Evolutionary conservation across 129 eudicot genomes (phyloP).

Genomic region (Dittrichia graveolens): DNA sequence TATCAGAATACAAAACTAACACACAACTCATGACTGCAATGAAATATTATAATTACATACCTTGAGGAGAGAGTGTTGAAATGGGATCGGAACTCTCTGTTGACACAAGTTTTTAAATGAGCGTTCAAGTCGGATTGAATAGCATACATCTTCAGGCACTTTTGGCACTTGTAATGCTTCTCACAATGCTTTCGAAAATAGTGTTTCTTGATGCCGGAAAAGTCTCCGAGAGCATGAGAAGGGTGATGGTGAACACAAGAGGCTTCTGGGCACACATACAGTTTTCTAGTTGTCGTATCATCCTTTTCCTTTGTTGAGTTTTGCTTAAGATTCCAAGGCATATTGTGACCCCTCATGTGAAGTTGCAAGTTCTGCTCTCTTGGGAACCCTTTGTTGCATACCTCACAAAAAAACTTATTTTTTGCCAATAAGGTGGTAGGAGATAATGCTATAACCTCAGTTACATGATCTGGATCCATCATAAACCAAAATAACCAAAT

Average conservation of each 20-base stretch:
- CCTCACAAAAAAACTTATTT: constrained; percentile 67
- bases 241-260: constrained; percentile 69
- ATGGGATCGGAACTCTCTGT: constrained; percentile 50
- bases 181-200: constrained; percentile 63
- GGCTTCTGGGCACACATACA: constrained; percentile 68
- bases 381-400: constrained; percentile 77
- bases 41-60: constrained; percentile 21
- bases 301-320: constrained; percentile 18
- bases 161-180: constrained; percentile 60
- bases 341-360: constrained; percentile 75
- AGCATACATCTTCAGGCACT: constrained; percentile 62
- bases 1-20: too few species aligned
- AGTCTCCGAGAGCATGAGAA: constrained; percentile 69
- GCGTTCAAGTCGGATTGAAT: constrained; percentile 77
- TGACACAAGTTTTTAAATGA: constrained; percentile 64
- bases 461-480: constrained; percentile 60
- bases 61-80: constrained; percentile 63
- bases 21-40: too few species aligned
- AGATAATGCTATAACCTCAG: constrained; percentile 68
- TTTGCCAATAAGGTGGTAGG: constrained; percentile 65
- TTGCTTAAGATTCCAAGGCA: constrained; percentile 76
- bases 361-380: constrained; percentile 80
- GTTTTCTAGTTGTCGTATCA: constrained; percentile 50
- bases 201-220: constrained; percentile 82
- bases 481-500: neutral